phyloP scores from a whole-genome alignment of 1,139 yeast species.

The Yamadazyma buinensis region DNA sequence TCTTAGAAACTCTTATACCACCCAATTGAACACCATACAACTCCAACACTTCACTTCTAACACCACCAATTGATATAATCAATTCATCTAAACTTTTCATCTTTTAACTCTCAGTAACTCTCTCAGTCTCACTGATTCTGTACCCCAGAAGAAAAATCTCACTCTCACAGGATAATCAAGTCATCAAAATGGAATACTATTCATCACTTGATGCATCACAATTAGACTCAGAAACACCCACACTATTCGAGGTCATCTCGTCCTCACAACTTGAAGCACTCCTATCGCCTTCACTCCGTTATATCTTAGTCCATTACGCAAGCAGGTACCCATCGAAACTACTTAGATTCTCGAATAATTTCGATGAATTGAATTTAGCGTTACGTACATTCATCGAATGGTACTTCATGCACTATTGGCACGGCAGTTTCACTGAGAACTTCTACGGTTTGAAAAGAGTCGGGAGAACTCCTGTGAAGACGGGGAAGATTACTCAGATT shows the following conservation, averaged over 20 bases:
- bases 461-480: constrained; percentile 36
- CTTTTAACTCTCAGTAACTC: not conserved
- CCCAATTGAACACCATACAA: too few relatives aligned
- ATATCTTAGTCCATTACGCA: constrained; percentile 77
- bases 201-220: constrained; percentile 76
- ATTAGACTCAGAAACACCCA: constrained; percentile 71
- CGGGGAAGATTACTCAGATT: constrained; percentile 34
- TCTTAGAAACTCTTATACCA: not conserved
- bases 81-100: constrained; percentile 1
- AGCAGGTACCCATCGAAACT: constrained; percentile 71
- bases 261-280: constrained; percentile 74
- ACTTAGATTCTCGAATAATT: constrained; percentile 58
- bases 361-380: constrained; percentile 70
- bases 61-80: not conserved
- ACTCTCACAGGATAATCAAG: not conserved
- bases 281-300: constrained; percentile 79
- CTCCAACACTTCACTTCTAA: too few relatives aligned
- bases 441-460: constrained; percentile 85
- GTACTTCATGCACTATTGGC: constrained; percentile 69
- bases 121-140: too few relatives aligned
- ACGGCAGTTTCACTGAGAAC: constrained; percentile 85
- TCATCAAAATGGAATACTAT: constrained; percentile 72
- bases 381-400: constrained; percentile 70
- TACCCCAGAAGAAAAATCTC: constrained; percentile 1
- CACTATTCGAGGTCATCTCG: constrained; percentile 78